Base-by-base conservation (phyloP, 768 basidiomycete species). In the Podaxis sp. region DNA sequence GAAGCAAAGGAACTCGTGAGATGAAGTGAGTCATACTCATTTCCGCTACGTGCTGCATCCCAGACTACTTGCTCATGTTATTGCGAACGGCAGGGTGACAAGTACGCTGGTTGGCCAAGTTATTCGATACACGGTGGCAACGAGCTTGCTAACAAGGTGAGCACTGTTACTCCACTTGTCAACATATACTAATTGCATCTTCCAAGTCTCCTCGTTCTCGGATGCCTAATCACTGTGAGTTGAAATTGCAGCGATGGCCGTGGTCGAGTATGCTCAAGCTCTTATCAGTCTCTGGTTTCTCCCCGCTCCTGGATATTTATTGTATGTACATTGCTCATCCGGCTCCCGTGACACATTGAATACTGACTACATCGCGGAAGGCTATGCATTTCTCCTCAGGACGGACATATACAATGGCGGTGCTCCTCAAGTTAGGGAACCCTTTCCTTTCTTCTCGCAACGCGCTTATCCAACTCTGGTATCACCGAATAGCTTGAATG, bases 361-460 rank as follows among this genome's bases (percentile, higher is more conserved):
- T 22, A 4, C 61, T 61, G 25, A 43, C 33, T 22, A 38, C 33
- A 24, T 8, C 22, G 37, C 2, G 15, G 17, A 50, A 68, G 67
- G 65, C 64, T 2, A 54, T 68, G 27, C 64, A 66, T 38, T 55
- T 68, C 46, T 66, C 67, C 6, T 57, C 66, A 13, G 67, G 67
- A 2, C 66, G 67, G 13, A 65, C 67, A 57, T 69, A 67, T 33
- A 63, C 68, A 24, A 69, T 67, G 37, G 63, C 64, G 13, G 51
- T 69, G 15, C 63, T 69, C 9, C 66, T 65, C 1, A 67, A 66
- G 66, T 66, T n/a, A 37, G 65, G 56, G 5, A 4, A 36, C 13
- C 52, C 27, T 19, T 24, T 17, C 24, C 47, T 43, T 5, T 13
- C 7, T 50, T 36, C 22, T 19, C 47, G 15, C 17, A n/a, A 17